phyloP scores from a whole-genome alignment of 257 asterid species.

The Dorcoceras hygrometricum region DNA sequence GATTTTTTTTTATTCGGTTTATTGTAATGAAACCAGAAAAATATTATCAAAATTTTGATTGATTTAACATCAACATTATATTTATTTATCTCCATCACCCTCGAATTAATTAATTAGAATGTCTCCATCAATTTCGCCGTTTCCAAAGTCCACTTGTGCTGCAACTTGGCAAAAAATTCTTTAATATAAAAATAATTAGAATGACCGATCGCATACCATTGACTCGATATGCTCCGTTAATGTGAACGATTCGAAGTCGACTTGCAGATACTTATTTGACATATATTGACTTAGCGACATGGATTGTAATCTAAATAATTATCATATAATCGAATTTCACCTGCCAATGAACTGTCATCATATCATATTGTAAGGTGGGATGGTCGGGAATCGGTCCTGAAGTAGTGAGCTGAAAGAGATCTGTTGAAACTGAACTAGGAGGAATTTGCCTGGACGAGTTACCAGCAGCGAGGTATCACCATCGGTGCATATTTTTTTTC shows the following conservation, averaged over 20 bases:
- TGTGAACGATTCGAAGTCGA: neutral
- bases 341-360: too few species aligned
- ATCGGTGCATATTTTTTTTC: too few species aligned
- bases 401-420: too few species aligned
- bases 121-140: neutral
- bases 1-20: neutral
- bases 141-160: neutral
- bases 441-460: too few species aligned
- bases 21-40: neutral
- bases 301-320: neutral
- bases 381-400: too few species aligned
- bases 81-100: neutral
- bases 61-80: conserved; percentile 2
- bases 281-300: neutral
- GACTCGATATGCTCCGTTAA: neutral
- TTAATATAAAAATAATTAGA: neutral
- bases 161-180: neutral
- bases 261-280: neutral
- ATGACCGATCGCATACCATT: neutral
- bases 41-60: neutral
- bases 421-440: too few species aligned
- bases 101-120: neutral
- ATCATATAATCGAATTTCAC: too few species aligned
- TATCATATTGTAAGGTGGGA: too few species aligned
- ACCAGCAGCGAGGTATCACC: too few species aligned